Evolutionary conservation across 768 basidiomycete species (phyloP).

Genomic region (Tephrocybe sp.): DNA sequence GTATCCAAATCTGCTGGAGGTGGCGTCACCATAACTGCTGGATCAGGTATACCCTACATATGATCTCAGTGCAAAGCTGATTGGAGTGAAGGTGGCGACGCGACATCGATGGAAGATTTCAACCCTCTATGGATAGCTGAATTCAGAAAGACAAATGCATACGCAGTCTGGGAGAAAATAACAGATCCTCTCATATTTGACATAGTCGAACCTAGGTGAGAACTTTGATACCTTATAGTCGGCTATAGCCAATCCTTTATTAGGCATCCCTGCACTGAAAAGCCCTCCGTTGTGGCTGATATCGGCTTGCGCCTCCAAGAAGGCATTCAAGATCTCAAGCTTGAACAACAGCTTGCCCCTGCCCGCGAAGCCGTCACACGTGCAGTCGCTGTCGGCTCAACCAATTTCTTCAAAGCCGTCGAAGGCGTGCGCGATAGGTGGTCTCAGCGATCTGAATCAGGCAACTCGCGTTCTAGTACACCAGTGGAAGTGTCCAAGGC

Average conservation of each 20-base stretch:
- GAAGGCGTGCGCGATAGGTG: constrained; percentile 83
- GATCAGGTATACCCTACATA: constrained; percentile 40
- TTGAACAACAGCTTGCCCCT: constrained; percentile 92
- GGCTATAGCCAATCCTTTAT: neutral
- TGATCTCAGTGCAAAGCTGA: neutral
- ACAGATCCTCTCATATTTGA: constrained; percentile 95
- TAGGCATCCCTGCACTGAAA: constrained; percentile 89
- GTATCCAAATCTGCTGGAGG: constrained; percentile 60
- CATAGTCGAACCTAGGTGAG: constrained; percentile 87
- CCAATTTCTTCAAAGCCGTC: constrained; percentile 84
- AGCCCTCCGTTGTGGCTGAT: constrained; percentile 85
- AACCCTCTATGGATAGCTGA: constrained; percentile 85
- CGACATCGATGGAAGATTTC: constrained; percentile 72
- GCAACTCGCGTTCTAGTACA: constrained; percentile 33
- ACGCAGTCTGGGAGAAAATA: constrained; percentile 83
- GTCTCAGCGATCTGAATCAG: constrained; percentile 32
- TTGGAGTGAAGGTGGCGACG: constrained; percentile 43
- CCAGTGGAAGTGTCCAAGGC: constrained; percentile 38
- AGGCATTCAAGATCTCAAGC: constrained; percentile 89
- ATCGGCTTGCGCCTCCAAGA: constrained; percentile 89
- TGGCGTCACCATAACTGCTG: constrained; percentile 68
- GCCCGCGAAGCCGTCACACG: constrained; percentile 85
- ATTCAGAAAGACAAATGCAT: constrained; percentile 86
- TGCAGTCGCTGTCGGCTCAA: constrained; percentile 70
- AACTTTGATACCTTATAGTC: neutral